Evolutionary conservation across 345 rosid species (phyloP).

Genomic region (Brassica incana): DNA sequence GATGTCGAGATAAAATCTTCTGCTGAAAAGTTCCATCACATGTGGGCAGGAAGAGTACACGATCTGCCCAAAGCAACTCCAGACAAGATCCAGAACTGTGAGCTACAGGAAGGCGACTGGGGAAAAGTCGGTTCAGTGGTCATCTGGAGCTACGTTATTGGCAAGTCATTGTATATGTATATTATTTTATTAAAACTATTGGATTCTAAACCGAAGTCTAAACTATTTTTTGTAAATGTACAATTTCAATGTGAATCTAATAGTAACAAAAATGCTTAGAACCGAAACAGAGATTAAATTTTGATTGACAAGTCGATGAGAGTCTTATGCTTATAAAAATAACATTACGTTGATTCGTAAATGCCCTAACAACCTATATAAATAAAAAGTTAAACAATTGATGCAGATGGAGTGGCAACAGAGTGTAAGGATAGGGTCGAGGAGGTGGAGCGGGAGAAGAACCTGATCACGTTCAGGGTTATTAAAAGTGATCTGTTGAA

Average conservation of each 20-base stretch:
- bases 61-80: constrained; percentile 36
- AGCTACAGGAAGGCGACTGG: constrained; percentile 43
- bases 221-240: too few relatives aligned
- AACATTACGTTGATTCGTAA: too few relatives aligned
- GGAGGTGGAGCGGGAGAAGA: constrained; percentile 31
- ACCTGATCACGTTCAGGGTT: constrained; percentile 27
- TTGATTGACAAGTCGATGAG: too few relatives aligned
- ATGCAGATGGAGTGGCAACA: constrained; percentile 23
- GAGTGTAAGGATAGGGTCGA: constrained; percentile 30
- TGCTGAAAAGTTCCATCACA: constrained; percentile 33
- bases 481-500: constrained; percentile 35
- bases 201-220: too few relatives aligned
- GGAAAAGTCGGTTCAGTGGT: constrained; percentile 38
- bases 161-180: neutral
- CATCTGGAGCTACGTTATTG: constrained; percentile 38
- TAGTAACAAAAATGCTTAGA: too few relatives aligned
- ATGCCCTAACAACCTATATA: neutral
- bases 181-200: too few relatives aligned
- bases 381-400: neutral
- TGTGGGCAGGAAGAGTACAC: constrained; percentile 41
- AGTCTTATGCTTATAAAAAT: too few relatives aligned
- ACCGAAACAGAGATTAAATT: too few relatives aligned
- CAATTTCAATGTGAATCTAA: too few relatives aligned
- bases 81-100: constrained; percentile 21
- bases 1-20: constrained; percentile 21